Percentiles rank a stretch among this genome's conserved stretches.
These are phyloP conservation scores for Pseudopyrenochaeta lycopersici DNA, from an alignment of 2,329 filamentous ascomycete species.

Conservation along the genomic window DNA sequence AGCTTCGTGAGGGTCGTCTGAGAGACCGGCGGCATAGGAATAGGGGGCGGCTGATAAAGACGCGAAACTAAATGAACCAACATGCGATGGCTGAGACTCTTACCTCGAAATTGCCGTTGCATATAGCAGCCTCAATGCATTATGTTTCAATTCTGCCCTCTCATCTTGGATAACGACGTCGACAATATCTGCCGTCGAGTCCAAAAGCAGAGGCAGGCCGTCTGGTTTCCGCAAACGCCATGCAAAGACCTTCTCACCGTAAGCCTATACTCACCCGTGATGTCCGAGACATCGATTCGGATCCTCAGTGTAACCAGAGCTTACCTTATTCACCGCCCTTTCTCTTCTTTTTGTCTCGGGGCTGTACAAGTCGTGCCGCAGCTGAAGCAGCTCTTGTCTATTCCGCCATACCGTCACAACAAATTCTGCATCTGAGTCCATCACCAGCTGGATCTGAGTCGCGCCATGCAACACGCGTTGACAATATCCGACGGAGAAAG, in stretches of 20 bases:
- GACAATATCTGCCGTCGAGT: conserved; percentile 78
- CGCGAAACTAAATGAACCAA: background rate
- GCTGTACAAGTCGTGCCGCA: conserved; percentile 72
- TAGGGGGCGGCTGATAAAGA: background rate
- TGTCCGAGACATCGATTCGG: background rate
- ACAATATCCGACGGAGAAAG: background rate
- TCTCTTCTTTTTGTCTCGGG: conserved; percentile 36
- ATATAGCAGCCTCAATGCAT: conserved; percentile 74
- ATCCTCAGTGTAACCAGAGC: conserved; percentile 6
- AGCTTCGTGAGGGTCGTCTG: background rate
- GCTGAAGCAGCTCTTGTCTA: conserved; percentile 69
- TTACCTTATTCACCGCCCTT: conserved; percentile 52
- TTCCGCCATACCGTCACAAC: conserved; percentile 64
- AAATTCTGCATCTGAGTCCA: conserved; percentile 22
- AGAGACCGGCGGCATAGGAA: background rate
- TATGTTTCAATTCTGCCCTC: conserved; percentile 56
- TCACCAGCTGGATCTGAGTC: conserved; percentile 2
- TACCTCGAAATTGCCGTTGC: conserved; percentile 78
- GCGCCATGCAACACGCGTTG: background rate
- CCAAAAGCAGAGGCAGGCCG: conserved; percentile 75
- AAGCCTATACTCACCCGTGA: conserved; percentile 10
- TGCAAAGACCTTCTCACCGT: conserved; percentile 40
- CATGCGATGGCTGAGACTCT: background rate
- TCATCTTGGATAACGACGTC: conserved; percentile 74
- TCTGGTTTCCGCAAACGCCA: conserved; percentile 44